phyloP scores from a whole-genome alignment of 441 rosid species.

The Adansonia rubrostipa region DNA sequence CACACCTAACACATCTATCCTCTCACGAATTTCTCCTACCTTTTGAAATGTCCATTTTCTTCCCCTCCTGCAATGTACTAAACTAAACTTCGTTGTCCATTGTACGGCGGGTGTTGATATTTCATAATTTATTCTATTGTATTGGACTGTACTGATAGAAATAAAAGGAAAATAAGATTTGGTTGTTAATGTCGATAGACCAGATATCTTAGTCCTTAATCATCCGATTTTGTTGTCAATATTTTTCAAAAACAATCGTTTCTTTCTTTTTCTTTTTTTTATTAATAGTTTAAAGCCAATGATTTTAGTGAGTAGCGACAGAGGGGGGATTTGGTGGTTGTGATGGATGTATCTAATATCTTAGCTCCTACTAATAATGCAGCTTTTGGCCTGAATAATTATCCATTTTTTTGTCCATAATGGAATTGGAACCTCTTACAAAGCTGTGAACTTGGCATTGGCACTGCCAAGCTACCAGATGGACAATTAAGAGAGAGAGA shows the following conservation, averaged over 20 bases:
- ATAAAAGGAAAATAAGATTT: slow-evolving; percentile 13
- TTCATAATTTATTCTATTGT: not conserved
- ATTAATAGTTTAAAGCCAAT: not conserved
- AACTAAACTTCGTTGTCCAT: slow-evolving; percentile 10
- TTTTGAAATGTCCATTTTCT: not conserved
- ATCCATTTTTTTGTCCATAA: not conserved
- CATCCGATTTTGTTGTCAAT: not conserved
- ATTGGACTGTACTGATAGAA: not conserved
- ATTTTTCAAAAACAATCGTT: not conserved
- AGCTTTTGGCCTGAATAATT: not conserved
- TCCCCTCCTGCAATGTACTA: slow-evolving; percentile 32
- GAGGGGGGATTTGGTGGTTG: slow-evolving; percentile 18
- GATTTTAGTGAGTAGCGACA: not conserved
- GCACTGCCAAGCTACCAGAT: not conserved
- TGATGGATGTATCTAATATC: slow-evolving; percentile 14
- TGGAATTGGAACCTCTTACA: not conserved
- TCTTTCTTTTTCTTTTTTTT: not conserved
- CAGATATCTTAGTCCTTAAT: not conserved
- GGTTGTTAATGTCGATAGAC: slow-evolving; percentile 26
- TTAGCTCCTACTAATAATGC: not conserved
- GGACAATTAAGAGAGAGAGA: no score
- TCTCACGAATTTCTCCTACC: not conserved
- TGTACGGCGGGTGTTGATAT: slow-evolving; percentile 22
- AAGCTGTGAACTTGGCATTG: not conserved
- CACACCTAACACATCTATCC: slow-evolving; percentile 9